phyloP scores from a whole-genome alignment of 192 early-diverging fungal species.

The Entomortierella lignicola region DNA sequence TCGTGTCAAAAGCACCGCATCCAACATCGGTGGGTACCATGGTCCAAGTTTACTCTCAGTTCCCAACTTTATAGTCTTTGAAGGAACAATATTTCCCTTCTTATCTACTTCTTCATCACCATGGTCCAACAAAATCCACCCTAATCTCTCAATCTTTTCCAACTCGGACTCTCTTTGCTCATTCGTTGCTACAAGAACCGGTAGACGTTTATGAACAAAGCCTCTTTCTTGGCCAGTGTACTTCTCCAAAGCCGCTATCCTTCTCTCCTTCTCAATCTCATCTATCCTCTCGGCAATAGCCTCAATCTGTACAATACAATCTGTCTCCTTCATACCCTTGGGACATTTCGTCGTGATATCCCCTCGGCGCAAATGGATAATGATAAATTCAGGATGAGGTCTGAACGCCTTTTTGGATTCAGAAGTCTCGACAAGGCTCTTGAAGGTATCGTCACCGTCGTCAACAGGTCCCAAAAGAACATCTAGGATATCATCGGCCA shows the following conservation, averaged over 20 bases:
- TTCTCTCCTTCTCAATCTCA: slow-evolving; percentile 30
- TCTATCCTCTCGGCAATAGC: slow-evolving; percentile 40
- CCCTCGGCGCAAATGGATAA: slow-evolving; percentile 38
- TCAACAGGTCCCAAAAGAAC: slow-evolving; percentile 19
- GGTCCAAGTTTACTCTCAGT: slow-evolving; percentile 22
- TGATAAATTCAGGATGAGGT: slow-evolving; percentile 48
- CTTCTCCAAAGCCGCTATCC: neutral
- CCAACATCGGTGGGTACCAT: slow-evolving; percentile 41
- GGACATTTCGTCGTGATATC: slow-evolving; percentile 45
- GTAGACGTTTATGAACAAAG: slow-evolving; percentile 12
- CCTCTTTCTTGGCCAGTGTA: neutral
- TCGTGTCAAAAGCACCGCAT: slow-evolving; percentile 42
- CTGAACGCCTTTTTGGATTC: slow-evolving; percentile 5
- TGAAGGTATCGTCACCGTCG: neutral
- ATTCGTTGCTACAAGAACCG: slow-evolving; percentile 42
- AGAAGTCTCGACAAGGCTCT: neutral
- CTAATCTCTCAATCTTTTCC: slow-evolving; percentile 26
- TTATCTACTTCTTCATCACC: slow-evolving; percentile 29
- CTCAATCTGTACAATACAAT: slow-evolving; percentile 51
- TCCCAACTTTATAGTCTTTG: slow-evolving; percentile 33
- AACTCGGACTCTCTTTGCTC: slow-evolving; percentile 25
- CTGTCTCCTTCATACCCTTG: slow-evolving; percentile 13
- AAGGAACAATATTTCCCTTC: slow-evolving; percentile 2
- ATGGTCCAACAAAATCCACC: slow-evolving; percentile 47
- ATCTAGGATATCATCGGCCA: slow-evolving; percentile 45